phyloP scores from a whole-genome alignment of 306 rosid genomes.

The Coriaria nepalensis region DNA sequence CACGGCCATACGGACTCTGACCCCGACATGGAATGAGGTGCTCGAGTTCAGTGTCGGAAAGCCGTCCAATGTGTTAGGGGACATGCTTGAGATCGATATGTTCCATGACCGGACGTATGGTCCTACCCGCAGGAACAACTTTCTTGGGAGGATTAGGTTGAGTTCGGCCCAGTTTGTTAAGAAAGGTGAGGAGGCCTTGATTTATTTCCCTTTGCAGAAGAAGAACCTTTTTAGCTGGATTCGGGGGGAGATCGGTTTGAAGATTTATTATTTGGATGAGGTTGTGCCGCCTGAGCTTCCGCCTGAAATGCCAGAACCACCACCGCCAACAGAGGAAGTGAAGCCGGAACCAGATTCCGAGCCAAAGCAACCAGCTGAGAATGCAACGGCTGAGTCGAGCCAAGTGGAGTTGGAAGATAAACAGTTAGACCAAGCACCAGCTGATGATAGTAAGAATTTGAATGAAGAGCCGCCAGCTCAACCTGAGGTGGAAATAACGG shows the following conservation, averaged over 20 bases:
- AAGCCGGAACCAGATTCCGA: not conserved
- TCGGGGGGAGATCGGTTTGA: slow-evolving; percentile 71
- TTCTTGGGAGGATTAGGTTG: slow-evolving; percentile 49
- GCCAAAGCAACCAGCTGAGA: no score
- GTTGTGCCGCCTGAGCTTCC: slow-evolving; percentile 11
- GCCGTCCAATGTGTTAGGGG: slow-evolving; percentile 41
- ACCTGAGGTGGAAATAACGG: slow-evolving; percentile 10
- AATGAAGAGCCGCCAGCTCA: no score
- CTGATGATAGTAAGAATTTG: no score
- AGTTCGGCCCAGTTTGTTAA: slow-evolving; percentile 52
- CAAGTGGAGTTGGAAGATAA: no score
- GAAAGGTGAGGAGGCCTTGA: slow-evolving; percentile 85
- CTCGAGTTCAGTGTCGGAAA: slow-evolving; percentile 49
- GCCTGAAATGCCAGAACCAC: not conserved
- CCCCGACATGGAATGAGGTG: slow-evolving; percentile 66
- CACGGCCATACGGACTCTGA: slow-evolving; percentile 37
- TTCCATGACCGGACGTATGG: slow-evolving; percentile 49
- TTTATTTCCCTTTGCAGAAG: slow-evolving; percentile 52
- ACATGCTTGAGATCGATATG: slow-evolving; percentile 52
- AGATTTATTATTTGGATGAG: slow-evolving; percentile 41
- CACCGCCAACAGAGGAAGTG: slow-evolving; percentile 2
- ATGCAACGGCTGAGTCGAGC: no score
- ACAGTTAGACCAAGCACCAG: no score
- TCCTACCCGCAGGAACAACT: slow-evolving; percentile 44
- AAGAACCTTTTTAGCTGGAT: slow-evolving; percentile 35